These are phyloP conservation scores for Claviceps quebecensis DNA, from an alignment of 2,329 filamentous ascomycete species.

Conservation along the genomic window DNA sequence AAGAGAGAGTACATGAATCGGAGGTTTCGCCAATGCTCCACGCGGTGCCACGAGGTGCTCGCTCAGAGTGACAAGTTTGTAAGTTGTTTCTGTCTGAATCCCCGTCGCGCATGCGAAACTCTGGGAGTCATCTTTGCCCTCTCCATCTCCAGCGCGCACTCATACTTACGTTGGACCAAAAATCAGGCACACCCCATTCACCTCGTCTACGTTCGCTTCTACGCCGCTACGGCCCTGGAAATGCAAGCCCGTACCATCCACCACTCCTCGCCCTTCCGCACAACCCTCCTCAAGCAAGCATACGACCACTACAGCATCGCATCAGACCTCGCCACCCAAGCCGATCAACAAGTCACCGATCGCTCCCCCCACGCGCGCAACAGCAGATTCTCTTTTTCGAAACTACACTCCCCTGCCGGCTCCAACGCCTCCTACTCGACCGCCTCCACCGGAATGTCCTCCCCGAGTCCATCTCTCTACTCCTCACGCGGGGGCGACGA, in stretches of 20 bases:
- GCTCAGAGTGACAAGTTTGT: constrained; percentile 31
- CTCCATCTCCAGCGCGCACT: not conserved
- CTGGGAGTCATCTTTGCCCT: no score
- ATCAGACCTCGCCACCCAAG: constrained; percentile 28
- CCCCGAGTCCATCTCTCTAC: constrained; percentile 28
- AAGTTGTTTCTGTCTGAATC: constrained; percentile 11
- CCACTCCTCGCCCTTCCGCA: constrained; percentile 30
- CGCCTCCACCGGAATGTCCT: constrained; percentile 29
- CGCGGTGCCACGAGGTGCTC: constrained; percentile 38
- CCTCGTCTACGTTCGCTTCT: constrained; percentile 46
- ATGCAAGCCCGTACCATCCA: constrained; percentile 38
- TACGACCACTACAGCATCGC: constrained; percentile 37
- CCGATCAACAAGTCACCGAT: constrained; percentile 29
- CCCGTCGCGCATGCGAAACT: no score
- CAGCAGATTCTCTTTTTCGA: constrained; percentile 22
- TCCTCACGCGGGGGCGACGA: constrained; percentile 5
- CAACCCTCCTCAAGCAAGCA: constrained; percentile 35
- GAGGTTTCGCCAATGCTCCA: constrained; percentile 38
- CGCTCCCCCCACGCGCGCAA: constrained; percentile 26
- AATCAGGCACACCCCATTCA: constrained; percentile 35
- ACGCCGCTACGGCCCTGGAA: constrained; percentile 46
- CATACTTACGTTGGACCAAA: not conserved
- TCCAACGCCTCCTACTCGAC: constrained; percentile 32
- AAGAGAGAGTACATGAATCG: constrained; percentile 38
- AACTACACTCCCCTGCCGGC: constrained; percentile 31